Evolutionary conservation across 2,329 filamentous ascomycete genomes (phyloP), one percentile per base, ranked within the genome.

Genomic region (Metarhizium brunneum): DNA sequence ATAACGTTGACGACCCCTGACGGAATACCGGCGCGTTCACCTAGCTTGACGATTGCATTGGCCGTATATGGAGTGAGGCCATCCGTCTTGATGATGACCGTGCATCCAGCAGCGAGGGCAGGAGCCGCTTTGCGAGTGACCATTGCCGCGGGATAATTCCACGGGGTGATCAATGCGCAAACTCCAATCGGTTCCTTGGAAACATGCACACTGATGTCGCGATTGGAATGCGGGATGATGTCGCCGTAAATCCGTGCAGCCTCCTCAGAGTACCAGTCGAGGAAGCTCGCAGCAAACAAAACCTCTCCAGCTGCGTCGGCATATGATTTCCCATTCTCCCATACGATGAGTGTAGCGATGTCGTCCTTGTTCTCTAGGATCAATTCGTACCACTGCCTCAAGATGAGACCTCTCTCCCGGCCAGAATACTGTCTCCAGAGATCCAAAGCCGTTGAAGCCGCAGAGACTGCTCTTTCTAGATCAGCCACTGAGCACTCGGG

Each of bases 31-130:
- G 92, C 92, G 16, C 92, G 85, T 65, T 88, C 82, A 10, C 87
- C 89, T 47, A 97, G 82, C 72, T 96, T 91, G 1, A 89, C 90
- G 20, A 97, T 73, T 1, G 92, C 92, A 40, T 95, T 84, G 0
- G 90, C 85, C 25, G 92, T 95, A 68, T 94, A 92, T 0, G 92
- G 92, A 1, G 94, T 96, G 76, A 97, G 92, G 52, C 86, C 86
- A 1, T 92, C 92, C 16, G 91, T 87, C 72, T 97, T 97, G 64
- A 85, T 85, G 1, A 97, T 92, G 2, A 95, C 88, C 0, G 92
- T 95, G 74, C 92, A 96, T 56, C 92, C 94, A 16, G 91, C 91
- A 16, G 92, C 92, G 54, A 97, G 78, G 8, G 88, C 88, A 1
- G 88, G 83, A 2, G 81, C 84, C 52, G 84, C 78, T 69, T 88